Evolutionary conservation across 1,139 yeast species (phyloP).

Genomic region (Yamadazyma oceani): DNA sequence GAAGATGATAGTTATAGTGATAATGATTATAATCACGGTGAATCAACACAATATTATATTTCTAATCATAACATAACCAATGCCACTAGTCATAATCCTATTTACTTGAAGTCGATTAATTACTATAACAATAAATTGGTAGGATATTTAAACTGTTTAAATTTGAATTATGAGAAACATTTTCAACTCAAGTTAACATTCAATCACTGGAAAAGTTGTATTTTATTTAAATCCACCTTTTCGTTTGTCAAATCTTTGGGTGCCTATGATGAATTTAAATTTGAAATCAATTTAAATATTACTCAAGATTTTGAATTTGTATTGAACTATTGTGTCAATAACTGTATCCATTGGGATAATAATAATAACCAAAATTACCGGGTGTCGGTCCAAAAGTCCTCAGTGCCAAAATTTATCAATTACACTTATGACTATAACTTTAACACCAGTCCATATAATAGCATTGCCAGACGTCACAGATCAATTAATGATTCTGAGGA

Average conservation of each 20-base stretch:
- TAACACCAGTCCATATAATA: constrained; percentile 3
- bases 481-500: neutral
- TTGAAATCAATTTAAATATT: constrained; percentile 30
- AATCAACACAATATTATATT: constrained; percentile 9
- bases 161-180: constrained; percentile 40
- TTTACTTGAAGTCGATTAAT: constrained; percentile 12
- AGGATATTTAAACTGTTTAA: constrained; percentile 38
- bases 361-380: constrained; percentile 31
- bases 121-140: constrained; percentile 19
- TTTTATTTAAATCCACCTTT: constrained; percentile 27
- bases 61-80: constrained; percentile 10
- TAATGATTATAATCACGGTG: neutral
- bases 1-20: constrained; percentile 1
- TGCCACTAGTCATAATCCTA: constrained; percentile 7
- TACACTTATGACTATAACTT: constrained; percentile 6
- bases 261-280: constrained; percentile 39
- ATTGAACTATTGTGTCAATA: constrained; percentile 21
- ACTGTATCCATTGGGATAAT: constrained; percentile 36
- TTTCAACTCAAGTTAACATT: constrained; percentile 37
- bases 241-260: constrained; percentile 27
- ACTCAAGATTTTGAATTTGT: constrained; percentile 29
- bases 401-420: neutral
- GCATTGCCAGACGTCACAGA: neutral
- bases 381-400: constrained; percentile 17
- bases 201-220: constrained; percentile 37